Conservation (phyloP, 1,284 basidiomycete genomes). For the Ganoderma meredithae region DNA sequence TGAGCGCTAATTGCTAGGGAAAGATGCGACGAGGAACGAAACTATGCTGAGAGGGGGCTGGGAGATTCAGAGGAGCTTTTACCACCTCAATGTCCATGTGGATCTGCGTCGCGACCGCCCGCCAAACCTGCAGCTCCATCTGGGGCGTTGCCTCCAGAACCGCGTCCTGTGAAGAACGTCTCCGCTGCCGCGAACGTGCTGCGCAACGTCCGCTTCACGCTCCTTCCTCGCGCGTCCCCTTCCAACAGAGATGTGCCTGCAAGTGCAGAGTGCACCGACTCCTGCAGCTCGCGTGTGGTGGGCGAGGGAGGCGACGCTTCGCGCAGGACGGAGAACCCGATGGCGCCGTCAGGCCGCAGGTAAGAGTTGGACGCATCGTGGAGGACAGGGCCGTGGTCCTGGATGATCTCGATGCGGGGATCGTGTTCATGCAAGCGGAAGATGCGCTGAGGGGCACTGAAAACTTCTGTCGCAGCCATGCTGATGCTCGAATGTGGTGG, state of each 20-base stretch:
- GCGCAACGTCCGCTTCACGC: conserved; percentile 67
- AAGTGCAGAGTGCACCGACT: conserved; percentile 52
- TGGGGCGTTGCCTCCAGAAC: conserved; percentile 32
- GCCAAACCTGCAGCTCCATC: conserved; percentile 37
- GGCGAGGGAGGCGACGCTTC: conserved; percentile 39
- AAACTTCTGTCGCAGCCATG: conserved; percentile 29
- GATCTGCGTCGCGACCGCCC: conserved; percentile 35
- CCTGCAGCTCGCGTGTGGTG: conserved; percentile 48
- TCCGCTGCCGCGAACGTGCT: conserved; percentile 74
- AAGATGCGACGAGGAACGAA: not conserved
- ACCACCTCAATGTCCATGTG: conserved; percentile 37
- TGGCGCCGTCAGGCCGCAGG: conserved; percentile 31
- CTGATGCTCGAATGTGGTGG: conserved; percentile 23
- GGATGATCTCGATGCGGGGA: conserved; percentile 17
- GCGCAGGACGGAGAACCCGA: conserved; percentile 34
- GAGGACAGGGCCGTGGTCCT: conserved; percentile 27
- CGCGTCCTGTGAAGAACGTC: conserved; percentile 60
- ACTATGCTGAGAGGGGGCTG: too few species aligned
- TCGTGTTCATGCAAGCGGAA: conserved; percentile 28
- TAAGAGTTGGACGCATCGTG: conserved; percentile 38
- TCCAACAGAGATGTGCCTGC: conserved; percentile 41
- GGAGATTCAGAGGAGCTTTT: conserved; percentile 4
- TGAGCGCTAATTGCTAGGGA: not conserved
- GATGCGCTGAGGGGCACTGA: conserved; percentile 22
- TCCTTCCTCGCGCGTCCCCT: conserved; percentile 57